Percentiles rank a stretch among this genome's conserved stretches.
Conservation (phyloP, 805 yeast species). For the Cyberlindnera suaveolens region DNA sequence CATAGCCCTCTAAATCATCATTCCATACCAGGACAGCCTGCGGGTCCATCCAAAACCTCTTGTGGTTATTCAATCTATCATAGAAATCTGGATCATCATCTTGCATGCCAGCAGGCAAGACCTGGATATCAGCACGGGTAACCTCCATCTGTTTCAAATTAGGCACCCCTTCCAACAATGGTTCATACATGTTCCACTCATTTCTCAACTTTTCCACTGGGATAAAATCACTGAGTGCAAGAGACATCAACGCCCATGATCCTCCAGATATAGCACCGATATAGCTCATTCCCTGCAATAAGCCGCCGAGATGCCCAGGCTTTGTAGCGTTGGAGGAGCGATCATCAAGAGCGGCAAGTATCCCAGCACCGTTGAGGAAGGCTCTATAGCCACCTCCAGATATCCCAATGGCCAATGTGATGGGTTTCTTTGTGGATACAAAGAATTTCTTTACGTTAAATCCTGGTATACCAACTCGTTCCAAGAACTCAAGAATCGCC, state of each 20-base stretch:
- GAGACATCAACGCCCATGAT: constrained; percentile 54
- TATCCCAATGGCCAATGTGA: constrained; percentile 52
- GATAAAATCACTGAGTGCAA: constrained; percentile 32
- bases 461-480: constrained; percentile 27
- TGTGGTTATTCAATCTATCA: constrained; percentile 15
- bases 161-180: constrained; percentile 52
- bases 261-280: constrained; percentile 81
- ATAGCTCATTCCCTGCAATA: constrained; percentile 65
- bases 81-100: constrained; percentile 20
- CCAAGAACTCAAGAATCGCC: constrained; percentile 26
- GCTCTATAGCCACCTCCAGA: constrained; percentile 93
- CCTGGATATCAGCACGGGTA: constrained; percentile 23
- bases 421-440: constrained; percentile 21
- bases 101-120: constrained; percentile 16
- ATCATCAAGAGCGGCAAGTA: constrained; percentile 70
- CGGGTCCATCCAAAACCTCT: constrained; percentile 5
- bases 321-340: constrained; percentile 51
- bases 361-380: constrained; percentile 82
- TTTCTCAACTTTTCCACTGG: constrained; percentile 31
- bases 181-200: constrained; percentile 39
- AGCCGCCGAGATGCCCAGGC: constrained; percentile 60
- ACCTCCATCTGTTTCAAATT: constrained; percentile 38
- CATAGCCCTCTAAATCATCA: constrained; percentile 7
- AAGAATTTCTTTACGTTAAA: constrained; percentile 25
- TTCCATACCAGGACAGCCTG: neutral